Percentiles rank a stretch among this genome's conserved stretches.
phyloP scores from a whole-genome alignment of 2,329 filamentous ascomycete species.

The Colletotrichum chlorophyti region DNA sequence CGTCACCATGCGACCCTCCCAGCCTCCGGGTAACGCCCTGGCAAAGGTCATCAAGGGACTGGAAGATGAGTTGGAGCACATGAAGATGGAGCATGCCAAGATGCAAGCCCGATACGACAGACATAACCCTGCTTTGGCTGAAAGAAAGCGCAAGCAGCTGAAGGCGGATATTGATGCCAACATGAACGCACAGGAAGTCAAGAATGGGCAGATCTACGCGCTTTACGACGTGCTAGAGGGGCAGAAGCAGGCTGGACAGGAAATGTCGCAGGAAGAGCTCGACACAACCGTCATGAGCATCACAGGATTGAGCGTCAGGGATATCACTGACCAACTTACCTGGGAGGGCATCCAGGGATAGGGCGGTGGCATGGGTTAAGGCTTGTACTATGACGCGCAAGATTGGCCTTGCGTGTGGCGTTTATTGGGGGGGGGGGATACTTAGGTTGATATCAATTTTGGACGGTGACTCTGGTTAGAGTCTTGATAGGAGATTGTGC shows the following conservation, averaged over 20 bases:
- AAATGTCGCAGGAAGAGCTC: conserved; percentile 67
- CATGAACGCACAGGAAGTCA: conserved; percentile 70
- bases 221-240: conserved; percentile 86
- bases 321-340: conserved; percentile 48
- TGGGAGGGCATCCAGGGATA: conserved; percentile 48
- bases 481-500: conserved; percentile 14
- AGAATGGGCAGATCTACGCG: conserved; percentile 81
- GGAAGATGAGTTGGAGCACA: conserved; percentile 79
- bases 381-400: conserved; percentile 4
- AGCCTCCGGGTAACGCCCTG: conserved; percentile 75
- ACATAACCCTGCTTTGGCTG: conserved; percentile 71
- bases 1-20: conserved; percentile 68
- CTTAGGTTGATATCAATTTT: not conserved
- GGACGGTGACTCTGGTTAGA: not conserved
- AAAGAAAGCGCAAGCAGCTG: conserved; percentile 67
- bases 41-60: conserved; percentile 84
- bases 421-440: not conserved
- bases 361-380: not conserved
- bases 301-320: conserved; percentile 51
- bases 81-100: conserved; percentile 72
- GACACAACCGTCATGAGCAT: conserved; percentile 69
- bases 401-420: not conserved
- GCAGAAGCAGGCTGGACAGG: conserved; percentile 70
- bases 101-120: conserved; percentile 69
- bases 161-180: conserved; percentile 67